These are phyloP conservation scores for Phymatotrichopsis omnivora DNA, from an alignment of 2,329 filamentous ascomycete genomes.

Conservation along the genomic window DNA sequence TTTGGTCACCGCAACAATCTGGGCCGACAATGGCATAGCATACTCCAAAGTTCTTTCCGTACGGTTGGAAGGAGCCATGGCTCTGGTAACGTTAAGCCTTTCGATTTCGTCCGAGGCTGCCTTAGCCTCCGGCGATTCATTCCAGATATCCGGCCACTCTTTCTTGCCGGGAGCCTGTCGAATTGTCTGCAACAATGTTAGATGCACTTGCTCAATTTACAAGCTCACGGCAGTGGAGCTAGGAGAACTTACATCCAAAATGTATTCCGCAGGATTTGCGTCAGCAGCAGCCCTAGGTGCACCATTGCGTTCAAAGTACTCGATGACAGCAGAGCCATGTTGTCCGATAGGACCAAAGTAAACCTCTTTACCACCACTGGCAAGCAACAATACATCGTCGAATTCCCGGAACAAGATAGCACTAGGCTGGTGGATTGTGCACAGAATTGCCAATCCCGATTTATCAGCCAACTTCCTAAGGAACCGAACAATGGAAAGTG, in stretches of 20 bases:
- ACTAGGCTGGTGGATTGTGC: constrained; percentile 64
- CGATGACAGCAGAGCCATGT: constrained; percentile 49
- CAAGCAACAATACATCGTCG: constrained; percentile 61
- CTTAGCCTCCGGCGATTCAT: constrained; percentile 51
- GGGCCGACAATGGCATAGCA: constrained; percentile 52
- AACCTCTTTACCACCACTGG: constrained; percentile 58
- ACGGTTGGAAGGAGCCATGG: constrained; percentile 36
- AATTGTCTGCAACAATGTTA: constrained; percentile 16
- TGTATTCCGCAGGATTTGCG: constrained; percentile 42
- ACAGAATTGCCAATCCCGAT: constrained; percentile 59
- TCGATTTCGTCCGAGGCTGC: constrained; percentile 55
- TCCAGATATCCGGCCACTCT: constrained; percentile 70
- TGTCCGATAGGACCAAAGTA: constrained; percentile 64
- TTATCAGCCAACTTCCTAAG: constrained; percentile 54
- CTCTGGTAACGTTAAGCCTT: constrained; percentile 43
- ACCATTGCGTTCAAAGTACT: constrained; percentile 48
- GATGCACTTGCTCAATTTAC: background rate
- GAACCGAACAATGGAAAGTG: constrained; percentile 58
- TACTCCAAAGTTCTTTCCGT: constrained; percentile 45
- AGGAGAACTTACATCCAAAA: constrained; percentile 39
- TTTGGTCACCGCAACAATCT: constrained; percentile 57
- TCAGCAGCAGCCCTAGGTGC: constrained; percentile 23
- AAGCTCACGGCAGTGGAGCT: constrained; percentile 4
- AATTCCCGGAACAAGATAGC: constrained; percentile 61
- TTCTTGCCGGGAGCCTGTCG: constrained; percentile 36